Evolutionary conservation across 2,329 filamentous ascomycete species (phyloP).

Genomic region (Chrysoporthe austroafricana): DNA sequence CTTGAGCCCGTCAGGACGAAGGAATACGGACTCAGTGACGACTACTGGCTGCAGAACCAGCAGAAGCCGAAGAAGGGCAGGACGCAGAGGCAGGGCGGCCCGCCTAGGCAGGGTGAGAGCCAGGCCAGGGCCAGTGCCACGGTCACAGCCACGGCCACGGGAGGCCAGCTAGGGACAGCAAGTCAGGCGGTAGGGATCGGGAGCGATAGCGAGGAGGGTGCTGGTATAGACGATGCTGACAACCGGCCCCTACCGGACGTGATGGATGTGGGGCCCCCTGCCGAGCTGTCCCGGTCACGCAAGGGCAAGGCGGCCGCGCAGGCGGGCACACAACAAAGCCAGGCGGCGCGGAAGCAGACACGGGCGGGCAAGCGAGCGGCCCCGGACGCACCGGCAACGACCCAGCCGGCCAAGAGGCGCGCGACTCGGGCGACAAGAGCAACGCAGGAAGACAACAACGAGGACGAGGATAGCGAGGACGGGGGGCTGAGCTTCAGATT

Average conservation of each 20-base stretch:
- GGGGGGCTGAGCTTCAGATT: slow-evolving; percentile 59
- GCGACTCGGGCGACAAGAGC: slow-evolving; percentile 31
- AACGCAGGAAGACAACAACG: slow-evolving; percentile 36
- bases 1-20: slow-evolving; percentile 74
- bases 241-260: slow-evolving; percentile 27
- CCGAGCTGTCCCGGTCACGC: slow-evolving; percentile 36
- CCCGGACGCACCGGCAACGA: slow-evolving; percentile 38
- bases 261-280: slow-evolving; percentile 28
- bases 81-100: slow-evolving; percentile 27
- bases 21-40: slow-evolving; percentile 73
- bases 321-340: slow-evolving; percentile 34
- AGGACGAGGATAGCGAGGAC: slow-evolving; percentile 55
- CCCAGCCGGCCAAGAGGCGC: slow-evolving; percentile 43
- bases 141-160: not conserved
- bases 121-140: not conserved
- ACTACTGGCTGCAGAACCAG: slow-evolving; percentile 72
- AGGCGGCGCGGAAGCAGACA: slow-evolving; percentile 30
- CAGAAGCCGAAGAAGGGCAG: slow-evolving; percentile 36
- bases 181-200: slow-evolving; percentile 37
- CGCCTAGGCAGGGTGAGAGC: slow-evolving; percentile 8
- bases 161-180: slow-evolving; percentile 2
- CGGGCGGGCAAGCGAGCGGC: slow-evolving; percentile 37
- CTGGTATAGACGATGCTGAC: slow-evolving; percentile 22
- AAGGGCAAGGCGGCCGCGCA: slow-evolving; percentile 39
- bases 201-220: slow-evolving; percentile 43